Evolutionary conservation across 2,329 filamentous ascomycete genomes (phyloP).

Genomic region (Hypoxylon sp.): DNA sequence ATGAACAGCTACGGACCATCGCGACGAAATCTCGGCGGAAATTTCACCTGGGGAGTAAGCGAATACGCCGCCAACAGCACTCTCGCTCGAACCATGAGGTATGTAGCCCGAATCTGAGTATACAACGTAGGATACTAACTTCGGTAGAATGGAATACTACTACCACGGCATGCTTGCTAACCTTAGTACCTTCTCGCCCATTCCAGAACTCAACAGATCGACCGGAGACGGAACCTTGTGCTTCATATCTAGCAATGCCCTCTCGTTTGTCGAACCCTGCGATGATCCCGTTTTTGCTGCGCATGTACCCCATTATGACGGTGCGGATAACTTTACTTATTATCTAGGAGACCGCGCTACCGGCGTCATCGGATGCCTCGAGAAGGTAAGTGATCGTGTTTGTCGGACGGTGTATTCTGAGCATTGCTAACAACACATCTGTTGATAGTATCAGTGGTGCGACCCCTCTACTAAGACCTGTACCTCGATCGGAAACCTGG

Average conservation of each 20-base stretch:
- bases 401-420: background rate
- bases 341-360: conserved; percentile 4
- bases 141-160: background rate
- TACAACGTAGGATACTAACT: background rate
- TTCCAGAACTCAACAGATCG: background rate
- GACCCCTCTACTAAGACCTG: background rate
- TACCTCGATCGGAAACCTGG: background rate
- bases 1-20: conserved; percentile 3
- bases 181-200: background rate
- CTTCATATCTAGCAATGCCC: conserved; percentile 5
- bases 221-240: background rate
- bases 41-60: background rate
- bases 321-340: background rate
- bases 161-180: background rate
- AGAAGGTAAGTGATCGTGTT: conserved; percentile 1
- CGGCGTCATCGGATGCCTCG: conserved; percentile 4
- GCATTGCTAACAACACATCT: background rate
- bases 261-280: conserved; percentile 4
- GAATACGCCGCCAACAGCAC: conserved; percentile 1
- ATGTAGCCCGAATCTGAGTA: background rate
- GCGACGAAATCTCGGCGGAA: background rate
- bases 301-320: background rate
- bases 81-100: conserved; percentile 1
- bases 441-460: conserved; percentile 4
- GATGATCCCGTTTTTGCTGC: conserved; percentile 6